phyloP scores from a whole-genome alignment of 1,284 basidiomycete genomes.

The Trametes versicolor region DNA sequence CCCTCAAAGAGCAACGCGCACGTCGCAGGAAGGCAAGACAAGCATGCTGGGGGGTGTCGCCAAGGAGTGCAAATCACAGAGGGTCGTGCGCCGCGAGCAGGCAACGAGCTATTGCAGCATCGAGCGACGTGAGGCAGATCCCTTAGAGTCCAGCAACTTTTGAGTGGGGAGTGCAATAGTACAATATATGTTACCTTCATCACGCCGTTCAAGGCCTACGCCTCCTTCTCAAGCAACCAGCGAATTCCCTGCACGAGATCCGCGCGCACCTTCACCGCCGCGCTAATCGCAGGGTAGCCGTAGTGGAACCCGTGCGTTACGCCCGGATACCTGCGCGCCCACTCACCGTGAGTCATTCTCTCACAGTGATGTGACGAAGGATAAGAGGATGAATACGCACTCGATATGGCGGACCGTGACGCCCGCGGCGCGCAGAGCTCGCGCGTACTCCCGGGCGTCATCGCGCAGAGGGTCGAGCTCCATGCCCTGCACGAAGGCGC shows the following conservation, averaged over 20 bases:
- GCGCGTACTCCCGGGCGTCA: conserved; percentile 38
- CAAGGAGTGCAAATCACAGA: too few relatives aligned
- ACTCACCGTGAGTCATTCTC: not conserved
- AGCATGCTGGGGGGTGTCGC: too few relatives aligned
- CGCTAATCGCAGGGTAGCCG: not conserved
- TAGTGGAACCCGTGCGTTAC: conserved; percentile 3
- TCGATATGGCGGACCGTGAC: conserved; percentile 34
- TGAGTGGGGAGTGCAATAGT: too few relatives aligned
- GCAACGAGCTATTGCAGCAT: too few relatives aligned
- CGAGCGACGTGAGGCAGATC: too few relatives aligned
- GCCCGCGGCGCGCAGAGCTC: conserved; percentile 33
- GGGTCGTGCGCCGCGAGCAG: too few relatives aligned
- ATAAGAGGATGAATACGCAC: conserved; percentile 24
- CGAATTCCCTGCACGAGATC: not conserved
- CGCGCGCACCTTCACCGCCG: not conserved
- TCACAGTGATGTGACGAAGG: not conserved
- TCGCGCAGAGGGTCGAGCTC: conserved; percentile 38
- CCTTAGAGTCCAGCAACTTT: too few relatives aligned
- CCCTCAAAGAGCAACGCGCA: too few relatives aligned
- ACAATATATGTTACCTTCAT: too few relatives aligned
- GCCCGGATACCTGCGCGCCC: conserved; percentile 3
- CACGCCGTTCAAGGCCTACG: too few relatives aligned
- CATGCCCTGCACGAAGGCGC: conserved; percentile 36
- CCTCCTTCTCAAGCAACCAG: conserved; percentile 1
- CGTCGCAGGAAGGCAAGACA: too few relatives aligned